A percentile compares a stretch with the other conserved stretches of the same genome.
These are phyloP conservation scores for Vigna angularis DNA, from an alignment of 306 rosid species.

Conservation along the genomic window DNA sequence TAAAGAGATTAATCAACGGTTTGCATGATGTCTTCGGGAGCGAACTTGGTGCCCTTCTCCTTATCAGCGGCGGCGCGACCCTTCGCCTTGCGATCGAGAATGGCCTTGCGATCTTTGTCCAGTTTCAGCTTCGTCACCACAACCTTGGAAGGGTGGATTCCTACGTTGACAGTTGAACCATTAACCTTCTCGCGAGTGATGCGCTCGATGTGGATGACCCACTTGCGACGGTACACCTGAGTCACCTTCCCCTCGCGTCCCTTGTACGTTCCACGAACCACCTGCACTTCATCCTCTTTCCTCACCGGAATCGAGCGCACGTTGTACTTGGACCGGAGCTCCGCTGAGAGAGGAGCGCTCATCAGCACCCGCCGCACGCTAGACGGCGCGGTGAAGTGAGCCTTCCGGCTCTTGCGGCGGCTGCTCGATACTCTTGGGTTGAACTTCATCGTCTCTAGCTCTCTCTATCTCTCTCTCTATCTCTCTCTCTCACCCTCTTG, in stretches of 20 bases:
- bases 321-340: conserved; percentile 79
- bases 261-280: conserved; percentile 81
- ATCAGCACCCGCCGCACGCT: conserved; percentile 81
- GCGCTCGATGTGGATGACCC: conserved; percentile 90
- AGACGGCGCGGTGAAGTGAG: conserved; percentile 91
- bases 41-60: conserved; percentile 90
- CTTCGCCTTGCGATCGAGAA: conserved; percentile 90
- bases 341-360: conserved; percentile 82
- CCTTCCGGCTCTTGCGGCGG: conserved; percentile 90
- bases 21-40: conserved; percentile 90
- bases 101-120: conserved; percentile 85
- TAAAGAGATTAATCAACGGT: conserved; percentile 59
- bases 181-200: conserved; percentile 91
- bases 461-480: not conserved
- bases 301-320: conserved; percentile 84
- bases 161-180: conserved; percentile 89
- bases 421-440: conserved; percentile 82
- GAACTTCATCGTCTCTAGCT: conserved; percentile 64
- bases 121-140: conserved; percentile 78
- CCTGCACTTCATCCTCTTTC: conserved; percentile 89
- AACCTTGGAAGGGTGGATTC: conserved; percentile 79
- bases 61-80: conserved; percentile 90
- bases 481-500: not conserved
- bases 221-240: conserved; percentile 86
- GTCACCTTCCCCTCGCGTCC: conserved; percentile 92